Evolutionary conservation across 2,329 filamentous ascomycete species (phyloP).

Genomic region (Penicillium brasilianum): DNA sequence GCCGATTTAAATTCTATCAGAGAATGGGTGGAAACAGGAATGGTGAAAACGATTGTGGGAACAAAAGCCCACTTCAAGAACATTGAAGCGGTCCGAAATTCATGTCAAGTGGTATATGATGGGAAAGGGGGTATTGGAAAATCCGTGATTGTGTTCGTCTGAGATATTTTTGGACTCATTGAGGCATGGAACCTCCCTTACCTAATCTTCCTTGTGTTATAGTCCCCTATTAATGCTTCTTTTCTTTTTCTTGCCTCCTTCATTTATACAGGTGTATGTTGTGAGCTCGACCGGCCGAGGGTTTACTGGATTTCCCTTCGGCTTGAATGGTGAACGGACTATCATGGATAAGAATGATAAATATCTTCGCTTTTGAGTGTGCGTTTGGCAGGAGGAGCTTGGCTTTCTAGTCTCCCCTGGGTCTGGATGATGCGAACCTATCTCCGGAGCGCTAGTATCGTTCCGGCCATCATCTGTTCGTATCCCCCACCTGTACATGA

Average conservation of each 20-base stretch:
- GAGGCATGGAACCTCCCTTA: neutral
- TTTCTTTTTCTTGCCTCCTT: neutral
- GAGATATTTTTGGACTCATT: neutral
- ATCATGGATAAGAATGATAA: neutral
- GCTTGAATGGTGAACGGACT: neutral
- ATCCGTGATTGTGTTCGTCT: constrained; percentile 40
- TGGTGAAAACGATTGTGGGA: constrained; percentile 50
- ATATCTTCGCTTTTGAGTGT: neutral
- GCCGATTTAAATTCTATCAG: constrained; percentile 50
- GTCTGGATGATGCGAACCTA: neutral
- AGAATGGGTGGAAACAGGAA: constrained; percentile 49
- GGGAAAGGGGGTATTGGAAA: constrained; percentile 53
- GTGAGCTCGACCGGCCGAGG: neutral
- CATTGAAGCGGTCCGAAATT: constrained; percentile 48
- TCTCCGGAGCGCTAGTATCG: neutral
- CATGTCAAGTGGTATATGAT: constrained; percentile 44
- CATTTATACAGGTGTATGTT: neutral
- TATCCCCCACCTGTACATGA: neutral
- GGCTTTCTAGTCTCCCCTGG: neutral
- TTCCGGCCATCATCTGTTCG: neutral
- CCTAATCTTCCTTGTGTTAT: neutral
- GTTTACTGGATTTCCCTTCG: neutral
- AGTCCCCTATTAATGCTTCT: neutral
- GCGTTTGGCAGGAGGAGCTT: neutral
- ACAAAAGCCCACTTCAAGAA: constrained; percentile 50